Evolutionary conservation across 495 filamentous ascomycete genomes (phyloP), one percentile per base, ranked within the genome.

Genomic region (Aspergillus olivimuriae): DNA sequence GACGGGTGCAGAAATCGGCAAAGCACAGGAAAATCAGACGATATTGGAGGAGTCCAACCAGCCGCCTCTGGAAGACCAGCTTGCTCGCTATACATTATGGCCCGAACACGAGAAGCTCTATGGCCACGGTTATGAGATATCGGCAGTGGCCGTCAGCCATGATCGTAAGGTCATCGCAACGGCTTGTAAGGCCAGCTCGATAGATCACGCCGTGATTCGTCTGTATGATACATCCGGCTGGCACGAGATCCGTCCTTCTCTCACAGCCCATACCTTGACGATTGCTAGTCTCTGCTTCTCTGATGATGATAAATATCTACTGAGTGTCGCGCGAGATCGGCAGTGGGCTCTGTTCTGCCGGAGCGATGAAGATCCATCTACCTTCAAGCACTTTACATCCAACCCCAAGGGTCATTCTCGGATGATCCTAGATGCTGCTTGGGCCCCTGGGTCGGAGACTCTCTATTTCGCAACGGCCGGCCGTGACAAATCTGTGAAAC

Each of bases 71-170:
- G 92, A 99, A 60, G 91, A 97, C 52, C 81, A 86, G 43, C 77
- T 99, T 11, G 81, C 87, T 23, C 81, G 92, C 6, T 83, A 95
- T 55, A 94, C 90, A 2, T 75, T 99, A 19, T 99, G 89, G 89
- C 92, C 92, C 0, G 92, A 99, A 51, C 80, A 78, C 31, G 92
- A 97, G 58, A 99, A 99, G 63, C 78, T 99, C 4, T 99, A 99
- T 61, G 92, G 92, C 4, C 92, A 99, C 65, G 92, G 92, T n/a
- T 94, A 94, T 68, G 92, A 99, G 62, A 92, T 99, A 31, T 94
- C 89, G 16, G 82, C 87, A 8, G 78, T 95, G 17, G 86, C 90
- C n/a, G 76, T 81, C 6, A 88, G 80, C 51, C 78, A 84, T 47
- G 82, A 86, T 52, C 82, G 83, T 12, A 69, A 56, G 2, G 51